Evolutionary conservation across 2,329 filamentous ascomycete genomes (phyloP).

Genomic region (Basipetospora sp.): DNA sequence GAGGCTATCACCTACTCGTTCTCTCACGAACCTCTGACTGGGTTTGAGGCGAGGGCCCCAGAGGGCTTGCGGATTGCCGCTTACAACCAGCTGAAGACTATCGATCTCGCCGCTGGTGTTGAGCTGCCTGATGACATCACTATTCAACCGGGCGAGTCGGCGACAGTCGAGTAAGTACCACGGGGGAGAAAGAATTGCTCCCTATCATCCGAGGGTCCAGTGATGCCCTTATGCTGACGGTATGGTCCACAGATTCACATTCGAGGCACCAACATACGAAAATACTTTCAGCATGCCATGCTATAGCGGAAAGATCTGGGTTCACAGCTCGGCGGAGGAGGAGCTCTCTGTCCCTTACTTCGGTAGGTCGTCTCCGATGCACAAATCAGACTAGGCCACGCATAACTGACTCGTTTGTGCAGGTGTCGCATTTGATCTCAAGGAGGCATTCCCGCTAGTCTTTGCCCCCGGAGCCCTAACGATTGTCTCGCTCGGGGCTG

Average conservation of each 20-base stretch:
- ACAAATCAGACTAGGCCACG: background rate
- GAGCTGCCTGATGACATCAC: constrained; percentile 4
- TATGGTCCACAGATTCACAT: constrained; percentile 10
- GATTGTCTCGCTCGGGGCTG: background rate
- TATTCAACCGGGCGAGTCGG: background rate
- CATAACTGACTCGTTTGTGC: no score
- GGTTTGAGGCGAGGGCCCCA: constrained; percentile 19
- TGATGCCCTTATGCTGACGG: background rate
- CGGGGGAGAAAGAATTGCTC: no score
- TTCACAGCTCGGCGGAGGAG: constrained; percentile 26
- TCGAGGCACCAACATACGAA: constrained; percentile 14
- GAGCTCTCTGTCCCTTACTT: constrained; percentile 26
- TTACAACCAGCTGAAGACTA: constrained; percentile 1
- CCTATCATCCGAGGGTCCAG: no score
- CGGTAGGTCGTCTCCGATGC: background rate
- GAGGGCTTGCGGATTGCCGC: constrained; percentile 4
- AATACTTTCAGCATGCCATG: constrained; percentile 21
- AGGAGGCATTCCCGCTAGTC: constrained; percentile 2
- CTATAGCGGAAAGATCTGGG: constrained; percentile 29
- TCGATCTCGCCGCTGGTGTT: constrained; percentile 3
- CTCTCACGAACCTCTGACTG: constrained; percentile 25
- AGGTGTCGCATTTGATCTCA: constrained; percentile 3
- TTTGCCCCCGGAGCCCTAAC: background rate
- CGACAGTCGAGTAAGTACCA: constrained; percentile 4
- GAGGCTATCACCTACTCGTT: constrained; percentile 26